A percentile compares a stretch with the other conserved stretches of the same genome.
phyloP scores from a whole-genome alignment of 805 yeast species.

The Schwanniomyces yamadae region DNA sequence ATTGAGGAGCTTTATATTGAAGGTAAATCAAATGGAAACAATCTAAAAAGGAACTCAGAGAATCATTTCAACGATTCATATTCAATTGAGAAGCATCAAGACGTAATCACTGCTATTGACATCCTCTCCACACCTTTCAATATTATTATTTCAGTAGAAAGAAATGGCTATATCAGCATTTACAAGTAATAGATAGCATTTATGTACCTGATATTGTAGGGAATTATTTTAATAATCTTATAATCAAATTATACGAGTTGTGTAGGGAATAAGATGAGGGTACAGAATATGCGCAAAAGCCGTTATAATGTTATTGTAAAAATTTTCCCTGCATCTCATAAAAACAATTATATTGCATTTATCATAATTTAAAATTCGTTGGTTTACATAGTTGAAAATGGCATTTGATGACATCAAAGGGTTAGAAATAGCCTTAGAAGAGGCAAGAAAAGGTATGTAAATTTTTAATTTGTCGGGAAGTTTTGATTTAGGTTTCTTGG shows the following conservation, averaged over 20 bases:
- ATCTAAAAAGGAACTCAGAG: too few relatives aligned
- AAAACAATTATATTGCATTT: too few relatives aligned
- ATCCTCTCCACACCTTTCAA: slow-evolving; percentile 50
- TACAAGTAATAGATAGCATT: slow-evolving; percentile 35
- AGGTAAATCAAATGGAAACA: not conserved
- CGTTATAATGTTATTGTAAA: too few relatives aligned
- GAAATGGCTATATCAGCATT: slow-evolving; percentile 64
- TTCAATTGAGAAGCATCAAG: slow-evolving; percentile 40
- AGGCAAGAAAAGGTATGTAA: slow-evolving; percentile 58
- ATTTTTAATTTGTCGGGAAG: not conserved
- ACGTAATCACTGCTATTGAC: slow-evolving; percentile 49
- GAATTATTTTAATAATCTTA: too few relatives aligned
- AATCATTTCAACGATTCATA: slow-evolving; percentile 36
- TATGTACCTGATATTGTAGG: too few relatives aligned
- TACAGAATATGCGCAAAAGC: too few relatives aligned
- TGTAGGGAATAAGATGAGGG: too few relatives aligned
- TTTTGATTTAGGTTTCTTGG: slow-evolving; percentile 1
- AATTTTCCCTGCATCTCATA: too few relatives aligned
- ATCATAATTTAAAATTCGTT: too few relatives aligned
- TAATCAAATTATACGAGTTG: too few relatives aligned
- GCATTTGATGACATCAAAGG: slow-evolving; percentile 65
- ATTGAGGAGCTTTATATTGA: not conserved
- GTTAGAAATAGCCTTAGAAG: slow-evolving; percentile 66
- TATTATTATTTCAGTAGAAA: slow-evolving; percentile 64
- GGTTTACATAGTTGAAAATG: too few relatives aligned